A percentile compares a stretch with the other conserved stretches of the same genome.
Evolutionary conservation across 2,329 filamentous ascomycete genomes (phyloP).

Genomic region (Trichoderma sp.): DNA sequence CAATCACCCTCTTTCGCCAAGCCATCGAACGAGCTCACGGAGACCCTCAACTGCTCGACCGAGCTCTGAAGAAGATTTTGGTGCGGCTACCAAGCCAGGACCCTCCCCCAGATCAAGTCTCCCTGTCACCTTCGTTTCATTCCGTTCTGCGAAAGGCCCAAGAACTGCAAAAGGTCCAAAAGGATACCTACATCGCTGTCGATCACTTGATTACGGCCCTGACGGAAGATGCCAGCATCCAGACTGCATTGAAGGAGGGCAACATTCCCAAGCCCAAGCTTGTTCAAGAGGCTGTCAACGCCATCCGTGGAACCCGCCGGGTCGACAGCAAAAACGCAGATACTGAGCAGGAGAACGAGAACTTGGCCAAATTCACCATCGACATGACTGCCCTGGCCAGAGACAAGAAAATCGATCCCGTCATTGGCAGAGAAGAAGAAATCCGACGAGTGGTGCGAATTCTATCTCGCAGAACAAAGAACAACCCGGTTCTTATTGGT

Average conservation of each 20-base stretch:
- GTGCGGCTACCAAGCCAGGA: constrained; percentile 93
- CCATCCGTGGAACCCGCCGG: constrained; percentile 88
- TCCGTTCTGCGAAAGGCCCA: constrained; percentile 82
- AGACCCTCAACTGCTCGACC: constrained; percentile 85
- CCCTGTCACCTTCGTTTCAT: constrained; percentile 79
- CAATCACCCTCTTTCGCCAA: constrained; percentile 85
- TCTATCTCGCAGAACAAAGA: constrained; percentile 91
- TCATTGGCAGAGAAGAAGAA: constrained; percentile 95
- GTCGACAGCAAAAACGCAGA: constrained; percentile 97
- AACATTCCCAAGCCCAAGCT: constrained; percentile 92
- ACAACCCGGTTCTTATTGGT: constrained; percentile 97
- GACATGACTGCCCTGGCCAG: constrained; percentile 97
- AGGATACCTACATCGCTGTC: constrained; percentile 91
- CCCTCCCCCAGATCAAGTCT: constrained; percentile 86
- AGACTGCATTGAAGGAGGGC: constrained; percentile 75
- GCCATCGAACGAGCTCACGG: constrained; percentile 93
- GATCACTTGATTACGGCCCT: constrained; percentile 91
- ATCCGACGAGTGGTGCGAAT: constrained; percentile 92
- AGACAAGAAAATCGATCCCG: constrained; percentile 96
- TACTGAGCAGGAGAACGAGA: constrained; percentile 89
- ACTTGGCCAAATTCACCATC: constrained; percentile 96
- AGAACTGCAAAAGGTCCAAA: constrained; percentile 95
- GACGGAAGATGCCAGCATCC: constrained; percentile 76
- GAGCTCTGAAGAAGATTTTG: constrained; percentile 86
- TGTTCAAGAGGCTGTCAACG: constrained; percentile 85